Evolutionary conservation across 2,329 filamentous ascomycete genomes (phyloP).

Genomic region (Fusarium sp.): DNA sequence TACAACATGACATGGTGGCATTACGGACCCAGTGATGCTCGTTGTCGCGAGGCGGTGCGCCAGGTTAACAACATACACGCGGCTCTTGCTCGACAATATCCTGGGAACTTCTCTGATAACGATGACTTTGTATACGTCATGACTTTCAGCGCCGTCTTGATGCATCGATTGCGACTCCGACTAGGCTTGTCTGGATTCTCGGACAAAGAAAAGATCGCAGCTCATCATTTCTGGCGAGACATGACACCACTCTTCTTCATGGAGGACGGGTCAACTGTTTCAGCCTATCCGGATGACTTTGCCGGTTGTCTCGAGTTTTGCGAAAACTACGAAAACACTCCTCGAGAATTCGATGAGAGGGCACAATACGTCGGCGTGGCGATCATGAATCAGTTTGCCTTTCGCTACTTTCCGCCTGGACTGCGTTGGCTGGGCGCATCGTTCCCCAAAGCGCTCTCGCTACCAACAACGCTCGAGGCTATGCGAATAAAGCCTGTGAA

Average conservation of each 20-base stretch:
- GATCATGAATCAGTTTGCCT: constrained; percentile 12
- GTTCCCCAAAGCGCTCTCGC: background rate
- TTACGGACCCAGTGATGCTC: constrained; percentile 7
- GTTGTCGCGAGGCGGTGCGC: background rate
- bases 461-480: background rate
- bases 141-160: constrained; percentile 6
- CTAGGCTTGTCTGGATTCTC: constrained; percentile 6
- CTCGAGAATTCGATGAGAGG: background rate
- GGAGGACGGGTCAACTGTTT: background rate
- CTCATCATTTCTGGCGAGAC: constrained; percentile 12
- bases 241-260: constrained; percentile 12
- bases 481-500: constrained; percentile 1
- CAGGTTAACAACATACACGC: constrained; percentile 7
- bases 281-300: constrained; percentile 8
- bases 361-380: background rate
- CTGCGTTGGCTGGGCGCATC: constrained; percentile 5
- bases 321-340: constrained; percentile 4
- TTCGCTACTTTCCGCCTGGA: constrained; percentile 5
- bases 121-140: constrained; percentile 14
- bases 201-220: constrained; percentile 5
- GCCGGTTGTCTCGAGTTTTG: background rate
- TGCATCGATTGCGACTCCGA: constrained; percentile 7
- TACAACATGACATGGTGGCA: constrained; percentile 12
- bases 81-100: background rate
- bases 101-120: constrained; percentile 5